Conservation (phyloP, 768 basidiomycete genomes). For the Mycena olivaceomarginata region DNA sequence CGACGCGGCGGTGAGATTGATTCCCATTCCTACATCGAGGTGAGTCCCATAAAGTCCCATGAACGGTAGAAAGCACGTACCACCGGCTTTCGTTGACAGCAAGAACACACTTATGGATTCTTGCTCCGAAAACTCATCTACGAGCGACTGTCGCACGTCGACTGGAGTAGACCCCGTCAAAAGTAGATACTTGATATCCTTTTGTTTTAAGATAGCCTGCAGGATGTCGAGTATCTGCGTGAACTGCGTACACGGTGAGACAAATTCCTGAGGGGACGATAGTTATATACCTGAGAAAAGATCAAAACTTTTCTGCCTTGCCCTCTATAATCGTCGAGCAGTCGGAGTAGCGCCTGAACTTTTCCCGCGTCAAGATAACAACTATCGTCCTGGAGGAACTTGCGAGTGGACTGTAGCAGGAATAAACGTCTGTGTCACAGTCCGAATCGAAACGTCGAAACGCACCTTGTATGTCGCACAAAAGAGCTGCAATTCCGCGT, state of each 20-base stretch:
- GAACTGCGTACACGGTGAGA: conserved; percentile 73
- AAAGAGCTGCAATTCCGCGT: conserved; percentile 94
- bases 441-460: conserved; percentile 16
- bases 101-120: conserved; percentile 92
- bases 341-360: conserved; percentile 80
- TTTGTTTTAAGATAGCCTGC: conserved; percentile 85
- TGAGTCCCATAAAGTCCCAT: conserved; percentile 22
- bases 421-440: conserved; percentile 21
- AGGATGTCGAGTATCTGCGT: conserved; percentile 97
- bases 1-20: conserved; percentile 96
- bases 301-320: conserved; percentile 91
- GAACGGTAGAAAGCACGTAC: conserved; percentile 47
- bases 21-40: conserved; percentile 82
- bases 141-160: conserved; percentile 93
- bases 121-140: conserved; percentile 97
- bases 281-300: conserved; percentile 89
- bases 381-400: conserved; percentile 82
- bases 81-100: conserved; percentile 94
- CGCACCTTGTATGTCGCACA: conserved; percentile 90
- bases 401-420: conserved; percentile 76
- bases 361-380: conserved; percentile 95
- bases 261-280: background rate
- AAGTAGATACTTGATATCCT: conserved; percentile 84
- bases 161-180: conserved; percentile 96
- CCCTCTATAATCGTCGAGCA: conserved; percentile 80